Evolutionary conservation across 2,329 filamentous ascomycete genomes (phyloP).

Genomic region (Colletotrichum spaethianum): DNA sequence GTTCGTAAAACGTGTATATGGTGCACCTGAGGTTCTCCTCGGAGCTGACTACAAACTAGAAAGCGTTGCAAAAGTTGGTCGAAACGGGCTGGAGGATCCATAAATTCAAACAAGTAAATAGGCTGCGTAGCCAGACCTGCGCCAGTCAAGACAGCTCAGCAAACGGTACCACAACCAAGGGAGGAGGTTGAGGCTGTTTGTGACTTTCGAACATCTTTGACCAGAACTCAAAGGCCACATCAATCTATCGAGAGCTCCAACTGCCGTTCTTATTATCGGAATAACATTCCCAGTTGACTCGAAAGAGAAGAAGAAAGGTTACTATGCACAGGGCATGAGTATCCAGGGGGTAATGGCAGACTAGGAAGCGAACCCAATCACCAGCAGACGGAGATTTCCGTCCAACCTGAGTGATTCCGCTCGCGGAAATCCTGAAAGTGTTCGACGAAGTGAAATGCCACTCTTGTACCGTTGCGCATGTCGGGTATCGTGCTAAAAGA

Average conservation of each 20-base stretch:
- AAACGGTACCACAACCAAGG: no score
- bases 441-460: not conserved
- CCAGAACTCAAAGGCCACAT: no score
- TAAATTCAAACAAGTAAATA: not conserved
- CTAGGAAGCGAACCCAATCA: slow-evolving; percentile 16
- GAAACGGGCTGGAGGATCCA: no score
- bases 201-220: no score
- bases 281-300: not conserved
- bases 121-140: not conserved
- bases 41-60: not conserved
- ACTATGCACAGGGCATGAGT: slow-evolving; percentile 11
- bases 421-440: slow-evolving; percentile 3
- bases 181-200: no score
- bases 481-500: not conserved
- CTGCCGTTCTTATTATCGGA: not conserved
- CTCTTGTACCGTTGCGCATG: not conserved
- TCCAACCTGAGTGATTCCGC: not conserved
- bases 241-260: no score
- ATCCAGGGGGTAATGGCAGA: slow-evolving; percentile 10
- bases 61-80: no score
- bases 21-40: not conserved
- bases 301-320: slow-evolving; percentile 4
- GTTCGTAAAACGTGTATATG: not conserved
- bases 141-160: no score
- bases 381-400: slow-evolving; percentile 8